These are phyloP conservation scores for Ogataea siamensis DNA, from an alignment of 805 yeast genomes.

Conservation along the genomic window DNA sequence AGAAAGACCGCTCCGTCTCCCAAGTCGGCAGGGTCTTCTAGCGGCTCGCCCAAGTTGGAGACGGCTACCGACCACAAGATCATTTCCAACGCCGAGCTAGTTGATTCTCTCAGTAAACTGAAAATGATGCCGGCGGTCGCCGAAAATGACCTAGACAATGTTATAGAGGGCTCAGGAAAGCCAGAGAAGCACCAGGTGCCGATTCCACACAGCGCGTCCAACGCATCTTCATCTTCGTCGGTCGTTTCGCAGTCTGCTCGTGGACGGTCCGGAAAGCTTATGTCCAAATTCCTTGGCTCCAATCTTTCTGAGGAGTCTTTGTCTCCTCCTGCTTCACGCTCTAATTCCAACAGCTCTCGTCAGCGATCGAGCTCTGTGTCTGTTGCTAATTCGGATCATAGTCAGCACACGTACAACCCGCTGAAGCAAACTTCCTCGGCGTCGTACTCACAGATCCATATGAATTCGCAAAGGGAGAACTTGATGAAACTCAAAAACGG, in stretches of 20 bases:
- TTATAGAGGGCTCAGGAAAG: conserved; percentile 23
- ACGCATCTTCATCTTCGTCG: conserved; percentile 16
- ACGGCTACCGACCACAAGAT: conserved; percentile 10
- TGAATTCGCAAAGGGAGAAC: conserved; percentile 25
- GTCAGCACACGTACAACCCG: conserved; percentile 12
- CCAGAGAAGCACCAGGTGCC: conserved; percentile 2
- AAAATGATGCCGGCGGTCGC: conserved; percentile 33
- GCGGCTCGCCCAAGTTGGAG: conserved; percentile 18
- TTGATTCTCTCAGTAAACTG: conserved; percentile 27
- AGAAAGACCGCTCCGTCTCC: conserved; percentile 19
- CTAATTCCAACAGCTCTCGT: conserved; percentile 19
- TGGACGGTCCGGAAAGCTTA: conserved; percentile 23
- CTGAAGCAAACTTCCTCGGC: conserved; percentile 30
- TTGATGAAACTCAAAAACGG: conserved; percentile 29
- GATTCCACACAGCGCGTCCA: conserved; percentile 12
- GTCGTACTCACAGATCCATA: conserved; percentile 24
- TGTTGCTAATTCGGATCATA: conserved; percentile 18
- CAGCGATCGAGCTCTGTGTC: conserved; percentile 26
- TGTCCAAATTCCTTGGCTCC: conserved; percentile 23
- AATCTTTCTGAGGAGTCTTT: conserved; percentile 22
- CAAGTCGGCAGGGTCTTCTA: conserved; percentile 15
- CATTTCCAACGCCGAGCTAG: conserved; percentile 23
- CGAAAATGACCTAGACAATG: conserved; percentile 35
- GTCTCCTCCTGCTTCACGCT: conserved; percentile 25
- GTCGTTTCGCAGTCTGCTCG: conserved; percentile 17